A percentile compares a stretch with the other conserved stretches of the same genome.
Conservation (phyloP, 2,329 filamentous ascomycete species). For the Venturia pyrina region DNA sequence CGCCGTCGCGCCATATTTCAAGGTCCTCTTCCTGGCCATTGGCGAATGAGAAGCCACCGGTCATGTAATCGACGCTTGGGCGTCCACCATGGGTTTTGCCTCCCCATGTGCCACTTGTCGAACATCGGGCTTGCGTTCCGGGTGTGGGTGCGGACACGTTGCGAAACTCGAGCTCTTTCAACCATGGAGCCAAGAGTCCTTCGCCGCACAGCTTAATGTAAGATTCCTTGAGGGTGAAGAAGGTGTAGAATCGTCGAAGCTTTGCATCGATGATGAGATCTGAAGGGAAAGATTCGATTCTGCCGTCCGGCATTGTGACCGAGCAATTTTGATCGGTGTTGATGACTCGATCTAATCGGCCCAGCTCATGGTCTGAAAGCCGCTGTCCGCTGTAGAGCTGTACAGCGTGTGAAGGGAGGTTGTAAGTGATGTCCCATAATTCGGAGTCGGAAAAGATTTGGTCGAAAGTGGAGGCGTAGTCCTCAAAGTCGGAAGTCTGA, state of each 20-base stretch:
- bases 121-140: constrained; percentile 32
- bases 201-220: constrained; percentile 79
- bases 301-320: constrained; percentile 25
- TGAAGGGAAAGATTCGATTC: constrained; percentile 28
- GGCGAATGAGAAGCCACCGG: constrained; percentile 10
- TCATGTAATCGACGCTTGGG: background rate
- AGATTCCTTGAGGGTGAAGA: constrained; percentile 71
- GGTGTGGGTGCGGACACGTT: constrained; percentile 47
- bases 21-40: constrained; percentile 32
- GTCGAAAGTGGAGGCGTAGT: constrained; percentile 61
- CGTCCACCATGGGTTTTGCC: constrained; percentile 24
- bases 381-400: constrained; percentile 35
- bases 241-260: constrained; percentile 62
- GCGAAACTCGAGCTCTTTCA: constrained; percentile 59
- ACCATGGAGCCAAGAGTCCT: constrained; percentile 63
- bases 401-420: constrained; percentile 28
- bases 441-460: constrained; percentile 60
- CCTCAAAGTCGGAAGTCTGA: constrained; percentile 52
- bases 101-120: constrained; percentile 35
- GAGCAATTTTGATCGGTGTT: constrained; percentile 28
- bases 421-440: constrained; percentile 50
- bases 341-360: constrained; percentile 34
- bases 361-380: constrained; percentile 30
- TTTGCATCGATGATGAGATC: constrained; percentile 47
- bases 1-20: constrained; percentile 40